phyloP scores from a whole-genome alignment of 2,329 filamentous ascomycete species.

The Colletotrichum ledebouriae region DNA sequence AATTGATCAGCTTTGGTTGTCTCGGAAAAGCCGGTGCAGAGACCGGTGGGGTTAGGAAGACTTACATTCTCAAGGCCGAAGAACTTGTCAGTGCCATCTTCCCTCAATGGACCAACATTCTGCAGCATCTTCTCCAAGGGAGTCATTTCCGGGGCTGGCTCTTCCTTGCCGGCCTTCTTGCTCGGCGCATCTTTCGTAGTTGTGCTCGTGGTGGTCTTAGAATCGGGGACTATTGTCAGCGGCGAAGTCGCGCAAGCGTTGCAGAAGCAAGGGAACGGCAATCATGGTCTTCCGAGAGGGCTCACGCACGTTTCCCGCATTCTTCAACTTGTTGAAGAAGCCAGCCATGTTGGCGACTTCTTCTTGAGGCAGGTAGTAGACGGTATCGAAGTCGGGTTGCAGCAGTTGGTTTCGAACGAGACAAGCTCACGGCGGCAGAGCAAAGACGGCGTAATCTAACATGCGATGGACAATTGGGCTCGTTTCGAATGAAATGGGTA shows the following conservation, averaged over 20 bases:
- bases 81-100: conserved; percentile 96
- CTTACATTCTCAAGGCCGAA: conserved; percentile 98
- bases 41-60: conserved; percentile 44
- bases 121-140: conserved; percentile 81
- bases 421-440: conserved; percentile 49
- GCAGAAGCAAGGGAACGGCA: neutral
- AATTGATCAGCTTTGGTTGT: conserved; percentile 52
- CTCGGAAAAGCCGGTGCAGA: conserved; percentile 31
- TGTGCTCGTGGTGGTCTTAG: conserved; percentile 59
- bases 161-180: conserved; percentile 72
- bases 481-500: conserved; percentile 4
- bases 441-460: conserved; percentile 22
- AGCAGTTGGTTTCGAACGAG: conserved; percentile 47
- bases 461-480: conserved; percentile 40
- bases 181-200: conserved; percentile 60
- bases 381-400: neutral
- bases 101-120: conserved; percentile 82
- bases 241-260: conserved; percentile 28
- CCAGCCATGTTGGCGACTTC: conserved; percentile 61
- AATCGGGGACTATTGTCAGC: conserved; percentile 47
- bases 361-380: conserved; percentile 29
- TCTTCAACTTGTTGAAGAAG: conserved; percentile 72
- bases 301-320: conserved; percentile 65
- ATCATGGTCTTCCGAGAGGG: neutral
- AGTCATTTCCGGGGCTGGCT: conserved; percentile 69